Evolutionary conservation across 495 filamentous ascomycete genomes (phyloP).

Genomic region (Amniculicola lignicola): DNA sequence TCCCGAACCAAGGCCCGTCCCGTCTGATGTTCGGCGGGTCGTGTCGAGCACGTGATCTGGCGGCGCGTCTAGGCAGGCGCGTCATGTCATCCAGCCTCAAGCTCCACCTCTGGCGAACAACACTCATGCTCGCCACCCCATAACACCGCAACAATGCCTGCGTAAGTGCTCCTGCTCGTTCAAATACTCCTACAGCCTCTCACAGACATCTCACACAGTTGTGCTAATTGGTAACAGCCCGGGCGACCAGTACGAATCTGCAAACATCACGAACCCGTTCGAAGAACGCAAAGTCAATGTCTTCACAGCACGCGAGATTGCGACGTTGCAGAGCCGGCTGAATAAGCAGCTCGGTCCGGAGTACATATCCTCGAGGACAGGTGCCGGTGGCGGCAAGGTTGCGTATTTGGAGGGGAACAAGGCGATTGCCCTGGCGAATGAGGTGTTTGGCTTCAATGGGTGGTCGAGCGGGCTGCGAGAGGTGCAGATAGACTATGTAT

Average conservation of each 20-base stretch:
- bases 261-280: slow-evolving; percentile 67
- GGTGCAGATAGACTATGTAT: slow-evolving; percentile 85
- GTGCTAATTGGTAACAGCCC: slow-evolving; percentile 51
- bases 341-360: slow-evolving; percentile 96
- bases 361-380: slow-evolving; percentile 81
- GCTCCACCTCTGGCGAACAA: slow-evolving; percentile 10
- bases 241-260: slow-evolving; percentile 66
- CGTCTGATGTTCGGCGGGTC: background rate
- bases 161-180: slow-evolving; percentile 13
- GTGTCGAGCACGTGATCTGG: slow-evolving; percentile 12
- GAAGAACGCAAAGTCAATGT: slow-evolving; percentile 69
- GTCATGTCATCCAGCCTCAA: slow-evolving; percentile 22
- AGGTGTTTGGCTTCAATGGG: slow-evolving; percentile 98
- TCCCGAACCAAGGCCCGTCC: background rate
- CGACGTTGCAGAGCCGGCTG: slow-evolving; percentile 78
- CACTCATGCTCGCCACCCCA: slow-evolving; percentile 12
- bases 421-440: slow-evolving; percentile 91
- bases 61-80: slow-evolving; percentile 15
- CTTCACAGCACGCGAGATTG: slow-evolving; percentile 87
- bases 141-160: slow-evolving; percentile 25
- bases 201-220: background rate
- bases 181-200: background rate
- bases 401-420: slow-evolving; percentile 92
- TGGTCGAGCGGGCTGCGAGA: slow-evolving; percentile 91
- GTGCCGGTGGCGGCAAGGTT: slow-evolving; percentile 76